Evolutionary conservation across 352 stramenopile species (phyloP).

Genomic region (Pythium plurisporium): DNA sequence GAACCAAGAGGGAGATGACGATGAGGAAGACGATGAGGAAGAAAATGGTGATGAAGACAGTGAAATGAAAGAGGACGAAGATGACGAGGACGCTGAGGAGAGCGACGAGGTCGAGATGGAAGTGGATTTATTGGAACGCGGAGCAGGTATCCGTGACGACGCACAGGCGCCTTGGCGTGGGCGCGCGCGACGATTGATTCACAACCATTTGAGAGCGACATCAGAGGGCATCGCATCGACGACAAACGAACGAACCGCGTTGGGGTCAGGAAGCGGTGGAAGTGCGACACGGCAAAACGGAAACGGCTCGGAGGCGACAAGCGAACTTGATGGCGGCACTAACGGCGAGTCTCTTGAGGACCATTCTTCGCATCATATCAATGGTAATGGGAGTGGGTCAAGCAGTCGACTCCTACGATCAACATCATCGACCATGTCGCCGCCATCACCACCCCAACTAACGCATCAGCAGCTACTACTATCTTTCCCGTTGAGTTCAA

Average conservation of each 20-base stretch:
- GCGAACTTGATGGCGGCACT: background rate
- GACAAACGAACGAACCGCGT: background rate
- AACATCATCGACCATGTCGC: background rate
- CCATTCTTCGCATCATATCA: background rate
- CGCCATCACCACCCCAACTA: background rate
- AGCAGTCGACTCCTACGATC: background rate
- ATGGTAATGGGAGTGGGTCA: background rate
- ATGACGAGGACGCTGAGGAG: slow-evolving; percentile 9
- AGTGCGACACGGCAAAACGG: background rate
- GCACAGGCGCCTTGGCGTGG: slow-evolving; percentile 15
- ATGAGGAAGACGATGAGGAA: slow-evolving; percentile 3
- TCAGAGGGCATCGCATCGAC: background rate
- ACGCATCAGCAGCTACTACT: slow-evolving; percentile 25
- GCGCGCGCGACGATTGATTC: slow-evolving; percentile 21
- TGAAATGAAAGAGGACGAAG: slow-evolving; percentile 12
- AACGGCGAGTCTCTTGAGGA: background rate
- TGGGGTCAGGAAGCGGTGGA: background rate
- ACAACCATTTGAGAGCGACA: slow-evolving; percentile 16
- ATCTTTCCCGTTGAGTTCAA: slow-evolving; percentile 39
- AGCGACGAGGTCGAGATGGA: slow-evolving; percentile 6
- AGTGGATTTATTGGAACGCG: background rate
- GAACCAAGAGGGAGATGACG: background rate
- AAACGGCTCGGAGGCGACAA: background rate
- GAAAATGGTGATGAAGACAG: slow-evolving; percentile 9
- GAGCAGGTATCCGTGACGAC: background rate